phyloP scores from a whole-genome alignment of 768 basidiomycete genomes.

The Cyclocybe aegerita region DNA sequence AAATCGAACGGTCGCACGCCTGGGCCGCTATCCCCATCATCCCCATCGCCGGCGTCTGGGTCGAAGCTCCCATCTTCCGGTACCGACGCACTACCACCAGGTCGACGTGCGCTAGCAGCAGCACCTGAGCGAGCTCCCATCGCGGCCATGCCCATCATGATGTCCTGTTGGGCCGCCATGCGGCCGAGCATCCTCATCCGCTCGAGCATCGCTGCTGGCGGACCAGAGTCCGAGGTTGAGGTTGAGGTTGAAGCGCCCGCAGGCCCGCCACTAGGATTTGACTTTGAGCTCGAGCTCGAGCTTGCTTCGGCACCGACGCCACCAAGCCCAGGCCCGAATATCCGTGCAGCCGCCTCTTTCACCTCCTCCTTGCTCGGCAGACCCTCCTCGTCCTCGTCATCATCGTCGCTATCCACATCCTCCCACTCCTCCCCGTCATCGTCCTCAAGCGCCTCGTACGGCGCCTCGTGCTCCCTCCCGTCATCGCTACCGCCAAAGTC shows the following conservation, averaged over 20 bases:
- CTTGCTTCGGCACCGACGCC: not conserved
- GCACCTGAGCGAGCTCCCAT: no score
- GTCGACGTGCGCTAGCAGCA: no score
- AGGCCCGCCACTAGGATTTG: not conserved
- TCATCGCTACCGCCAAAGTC: constrained; percentile 52
- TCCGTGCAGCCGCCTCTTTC: constrained; percentile 42
- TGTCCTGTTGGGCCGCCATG: not conserved
- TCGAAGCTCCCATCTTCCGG: no score
- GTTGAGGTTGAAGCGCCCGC: not conserved
- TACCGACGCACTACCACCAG: no score
- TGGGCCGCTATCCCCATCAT: not conserved
- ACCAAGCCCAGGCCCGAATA: constrained; percentile 40
- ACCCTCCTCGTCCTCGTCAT: constrained; percentile 26
- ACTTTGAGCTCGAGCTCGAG: not conserved
- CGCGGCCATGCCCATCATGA: no score
- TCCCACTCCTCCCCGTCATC: constrained; percentile 7
- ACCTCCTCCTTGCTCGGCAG: constrained; percentile 53
- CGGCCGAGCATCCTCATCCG: not conserved
- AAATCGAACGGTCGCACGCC: constrained; percentile 56
- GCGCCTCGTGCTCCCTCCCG: constrained; percentile 12
- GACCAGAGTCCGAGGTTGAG: not conserved
- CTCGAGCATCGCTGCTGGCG: not conserved
- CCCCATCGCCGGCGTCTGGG: not conserved
- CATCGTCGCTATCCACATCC: constrained; percentile 4
- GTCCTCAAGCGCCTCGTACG: constrained; percentile 10